Conservation (phyloP, 441 rosid species). For the Raphanus hybrid region DNA sequence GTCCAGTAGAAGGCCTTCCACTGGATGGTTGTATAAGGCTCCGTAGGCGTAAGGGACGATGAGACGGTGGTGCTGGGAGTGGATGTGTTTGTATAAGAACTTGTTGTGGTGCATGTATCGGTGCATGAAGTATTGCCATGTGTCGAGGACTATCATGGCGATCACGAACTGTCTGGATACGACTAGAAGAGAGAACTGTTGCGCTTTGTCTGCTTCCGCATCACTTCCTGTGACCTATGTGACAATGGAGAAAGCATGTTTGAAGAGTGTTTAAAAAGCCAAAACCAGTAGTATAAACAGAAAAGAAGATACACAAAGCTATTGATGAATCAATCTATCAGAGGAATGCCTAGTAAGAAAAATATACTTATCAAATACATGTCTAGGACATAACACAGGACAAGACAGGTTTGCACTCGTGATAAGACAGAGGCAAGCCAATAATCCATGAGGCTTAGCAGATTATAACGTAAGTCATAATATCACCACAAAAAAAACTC, state of each 20-base stretch:
- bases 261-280: background rate
- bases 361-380: background rate
- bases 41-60: slow-evolving; percentile 84
- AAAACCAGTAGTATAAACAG: background rate
- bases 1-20: slow-evolving; percentile 82
- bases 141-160: slow-evolving; percentile 78
- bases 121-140: slow-evolving; percentile 78
- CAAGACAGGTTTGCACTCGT: background rate
- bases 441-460: background rate
- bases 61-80: slow-evolving; percentile 85
- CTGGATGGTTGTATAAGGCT: slow-evolving; percentile 76
- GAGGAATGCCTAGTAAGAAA: background rate
- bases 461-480: background rate
- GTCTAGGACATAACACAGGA: background rate
- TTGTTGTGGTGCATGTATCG: slow-evolving; percentile 90
- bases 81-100: slow-evolving; percentile 77
- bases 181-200: slow-evolving; percentile 49
- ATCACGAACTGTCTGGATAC: slow-evolving; percentile 59
- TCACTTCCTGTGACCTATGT: slow-evolving; percentile 65
- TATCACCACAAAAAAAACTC: background rate
- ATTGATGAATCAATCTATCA: background rate
- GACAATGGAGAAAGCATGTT: slow-evolving; percentile 13
- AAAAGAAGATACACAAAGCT: background rate
- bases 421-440: background rate
- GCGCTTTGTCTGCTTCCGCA: slow-evolving; percentile 35